Conservation (phyloP, 2,329 filamentous ascomycete genomes). For the Acrocalymma vagum region DNA sequence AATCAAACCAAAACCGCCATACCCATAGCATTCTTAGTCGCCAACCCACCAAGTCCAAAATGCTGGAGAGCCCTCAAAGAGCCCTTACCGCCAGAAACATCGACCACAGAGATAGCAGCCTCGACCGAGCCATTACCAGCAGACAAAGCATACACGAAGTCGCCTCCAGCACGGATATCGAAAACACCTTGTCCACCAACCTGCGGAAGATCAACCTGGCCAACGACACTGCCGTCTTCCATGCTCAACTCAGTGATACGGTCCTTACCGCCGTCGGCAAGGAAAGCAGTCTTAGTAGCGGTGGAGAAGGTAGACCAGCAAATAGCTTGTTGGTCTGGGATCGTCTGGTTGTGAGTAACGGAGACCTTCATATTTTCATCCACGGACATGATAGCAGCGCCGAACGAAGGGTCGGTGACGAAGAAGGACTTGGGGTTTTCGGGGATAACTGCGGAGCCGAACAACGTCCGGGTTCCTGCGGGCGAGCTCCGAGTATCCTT, state of each 20-base stretch:
- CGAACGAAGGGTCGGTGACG: constrained; percentile 67
- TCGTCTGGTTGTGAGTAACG: constrained; percentile 43
- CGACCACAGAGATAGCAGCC: constrained; percentile 51
- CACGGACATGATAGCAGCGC: constrained; percentile 59
- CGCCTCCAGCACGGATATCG: constrained; percentile 62
- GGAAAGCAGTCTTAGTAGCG: constrained; percentile 62
- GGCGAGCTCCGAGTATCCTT: constrained; percentile 53
- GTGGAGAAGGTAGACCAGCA: constrained; percentile 66
- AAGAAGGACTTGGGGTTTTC: constrained; percentile 54
- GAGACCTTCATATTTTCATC: constrained; percentile 44
- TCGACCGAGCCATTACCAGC: constrained; percentile 58
- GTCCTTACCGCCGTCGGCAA: constrained; percentile 64
- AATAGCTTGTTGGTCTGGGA: constrained; percentile 63
- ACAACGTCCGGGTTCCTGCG: constrained; percentile 64
- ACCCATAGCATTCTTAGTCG: constrained; percentile 43
- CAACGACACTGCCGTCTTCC: constrained; percentile 57
- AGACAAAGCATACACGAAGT: constrained; percentile 66
- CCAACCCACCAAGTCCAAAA: constrained; percentile 36
- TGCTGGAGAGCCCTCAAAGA: constrained; percentile 48
- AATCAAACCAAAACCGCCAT: constrained; percentile 40
- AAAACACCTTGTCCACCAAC: constrained; percentile 63
- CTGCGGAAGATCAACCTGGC: constrained; percentile 46
- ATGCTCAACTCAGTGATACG: constrained; percentile 65
- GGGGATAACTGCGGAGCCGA: constrained; percentile 61
- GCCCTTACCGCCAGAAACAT: constrained; percentile 34